These are phyloP conservation scores for Asclepias syriaca DNA, from an alignment of 257 asterid species.

Conservation along the genomic window DNA sequence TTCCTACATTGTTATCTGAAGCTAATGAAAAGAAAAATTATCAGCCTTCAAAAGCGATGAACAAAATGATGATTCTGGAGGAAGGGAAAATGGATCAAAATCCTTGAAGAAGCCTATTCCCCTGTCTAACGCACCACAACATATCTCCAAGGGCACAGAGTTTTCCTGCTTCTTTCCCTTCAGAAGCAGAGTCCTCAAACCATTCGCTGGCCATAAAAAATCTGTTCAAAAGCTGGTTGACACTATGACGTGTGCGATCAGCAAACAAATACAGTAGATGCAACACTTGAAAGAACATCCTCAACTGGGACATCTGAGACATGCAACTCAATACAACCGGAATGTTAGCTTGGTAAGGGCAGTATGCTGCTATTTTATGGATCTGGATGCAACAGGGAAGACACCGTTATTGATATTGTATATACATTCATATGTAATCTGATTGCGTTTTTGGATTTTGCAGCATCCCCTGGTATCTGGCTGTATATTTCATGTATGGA, in stretches of 20 bases:
- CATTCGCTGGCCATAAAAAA: no score
- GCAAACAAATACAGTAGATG: conserved; percentile 35
- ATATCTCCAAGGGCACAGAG: no score
- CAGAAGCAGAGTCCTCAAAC: no score
- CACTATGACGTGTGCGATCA: no score
- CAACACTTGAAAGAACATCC: conserved; percentile 41
- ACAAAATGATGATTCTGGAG: conserved; percentile 55
- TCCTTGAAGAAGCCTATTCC: conserved; percentile 50
- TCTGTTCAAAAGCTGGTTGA: no score
- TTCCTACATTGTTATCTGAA: neutral
- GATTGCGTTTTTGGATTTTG: conserved; percentile 16
- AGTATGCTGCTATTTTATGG: conserved; percentile 50
- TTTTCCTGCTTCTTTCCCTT: no score
- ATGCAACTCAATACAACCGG: conserved; percentile 29
- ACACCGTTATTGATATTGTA: conserved; percentile 67
- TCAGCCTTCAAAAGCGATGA: conserved; percentile 71
- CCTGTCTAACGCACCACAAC: no score
- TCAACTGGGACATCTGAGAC: conserved; percentile 36
- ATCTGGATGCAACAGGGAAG: conserved; percentile 64
- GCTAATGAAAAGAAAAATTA: conserved; percentile 33
- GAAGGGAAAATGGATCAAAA: conserved; percentile 56
- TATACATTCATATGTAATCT: neutral
- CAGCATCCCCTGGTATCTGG: conserved; percentile 66
- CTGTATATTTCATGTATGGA: conserved; percentile 53
- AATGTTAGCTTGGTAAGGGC: conserved; percentile 35